Evolutionary conservation across 2,329 filamentous ascomycete species (phyloP).

Genomic region (Pyricularia sp.): DNA sequence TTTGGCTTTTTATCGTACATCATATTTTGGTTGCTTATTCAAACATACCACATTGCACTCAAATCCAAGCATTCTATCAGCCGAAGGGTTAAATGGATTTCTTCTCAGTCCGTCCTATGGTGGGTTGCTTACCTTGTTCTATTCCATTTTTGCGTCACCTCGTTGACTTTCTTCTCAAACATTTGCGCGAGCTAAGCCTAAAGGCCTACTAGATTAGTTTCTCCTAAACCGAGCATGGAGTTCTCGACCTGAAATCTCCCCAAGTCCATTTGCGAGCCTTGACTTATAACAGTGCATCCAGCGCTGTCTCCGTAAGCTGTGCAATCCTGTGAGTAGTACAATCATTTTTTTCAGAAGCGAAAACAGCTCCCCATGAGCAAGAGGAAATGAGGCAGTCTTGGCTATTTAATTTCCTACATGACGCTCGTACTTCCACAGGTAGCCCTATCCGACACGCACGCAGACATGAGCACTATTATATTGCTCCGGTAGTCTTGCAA

Average conservation of each 20-base stretch:
- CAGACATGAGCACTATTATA: no score
- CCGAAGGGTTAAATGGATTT: not conserved
- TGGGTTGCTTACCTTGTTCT: not conserved
- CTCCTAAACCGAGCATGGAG: not conserved
- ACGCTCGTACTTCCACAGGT: no score
- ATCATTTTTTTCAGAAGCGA: not conserved
- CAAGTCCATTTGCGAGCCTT: not conserved
- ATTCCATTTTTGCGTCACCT: not conserved
- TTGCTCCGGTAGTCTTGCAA: not conserved
- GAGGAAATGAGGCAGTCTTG: not conserved
- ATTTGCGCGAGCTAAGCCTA: not conserved
- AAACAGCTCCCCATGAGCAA: not conserved
- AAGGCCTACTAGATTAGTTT: not conserved
- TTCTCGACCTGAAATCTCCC: not conserved
- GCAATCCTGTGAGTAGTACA: not conserved
- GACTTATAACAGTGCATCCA: not conserved
- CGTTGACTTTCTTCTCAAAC: not conserved
- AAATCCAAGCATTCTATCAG: not conserved
- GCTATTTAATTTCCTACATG: not conserved
- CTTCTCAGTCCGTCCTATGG: not conserved
- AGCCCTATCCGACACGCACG: no score
- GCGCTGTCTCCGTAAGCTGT: not conserved
- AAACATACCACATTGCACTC: not conserved
- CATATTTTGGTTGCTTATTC: not conserved
- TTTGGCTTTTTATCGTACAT: not conserved